Percentiles rank a stretch among this genome's conserved stretches.
These are phyloP conservation scores for Rubia peregrina DNA, from an alignment of 305 asterid species.

Conservation along the genomic window DNA sequence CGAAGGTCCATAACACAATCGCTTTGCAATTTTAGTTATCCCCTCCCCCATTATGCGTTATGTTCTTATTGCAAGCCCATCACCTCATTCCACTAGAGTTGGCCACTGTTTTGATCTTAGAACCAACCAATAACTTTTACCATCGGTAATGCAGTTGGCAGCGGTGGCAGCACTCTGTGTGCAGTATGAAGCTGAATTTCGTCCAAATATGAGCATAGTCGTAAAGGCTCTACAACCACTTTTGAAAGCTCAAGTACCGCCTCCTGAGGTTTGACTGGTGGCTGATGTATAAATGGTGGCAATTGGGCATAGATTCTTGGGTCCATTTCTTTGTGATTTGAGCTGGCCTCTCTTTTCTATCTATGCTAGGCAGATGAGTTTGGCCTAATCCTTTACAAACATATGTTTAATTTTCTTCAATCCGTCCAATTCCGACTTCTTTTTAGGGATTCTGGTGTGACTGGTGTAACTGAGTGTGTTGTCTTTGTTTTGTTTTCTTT, in stretches of 20 bases:
- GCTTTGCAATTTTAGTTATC: not conserved
- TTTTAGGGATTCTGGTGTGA: not conserved
- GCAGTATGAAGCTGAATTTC: conserved; percentile 30
- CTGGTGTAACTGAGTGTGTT: not conserved
- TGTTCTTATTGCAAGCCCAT: not conserved
- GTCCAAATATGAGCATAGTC: conserved; percentile 34
- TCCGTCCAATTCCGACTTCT: not conserved
- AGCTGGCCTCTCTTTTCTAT: conserved; percentile 3
- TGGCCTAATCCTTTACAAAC: not conserved
- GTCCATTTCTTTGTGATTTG: not conserved
- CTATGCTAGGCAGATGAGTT: conserved; percentile 7
- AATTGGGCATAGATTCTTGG: conserved; percentile 3
- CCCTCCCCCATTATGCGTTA: not conserved
- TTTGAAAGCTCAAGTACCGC: conserved; percentile 22
- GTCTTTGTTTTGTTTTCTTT: not conserved
- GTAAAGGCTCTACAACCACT: conserved; percentile 32
- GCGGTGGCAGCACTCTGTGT: conserved; percentile 33
- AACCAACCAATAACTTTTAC: not conserved
- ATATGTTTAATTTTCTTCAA: not conserved
- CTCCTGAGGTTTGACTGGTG: conserved; percentile 20
- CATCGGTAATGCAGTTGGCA: conserved; percentile 22
- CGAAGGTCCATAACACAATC: conserved; percentile 33
- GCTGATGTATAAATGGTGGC: not conserved
- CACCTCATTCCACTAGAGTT: not conserved
- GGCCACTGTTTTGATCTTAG: not conserved